phyloP scores from a whole-genome alignment of 768 basidiomycete genomes.

The Russula dissimulans region DNA sequence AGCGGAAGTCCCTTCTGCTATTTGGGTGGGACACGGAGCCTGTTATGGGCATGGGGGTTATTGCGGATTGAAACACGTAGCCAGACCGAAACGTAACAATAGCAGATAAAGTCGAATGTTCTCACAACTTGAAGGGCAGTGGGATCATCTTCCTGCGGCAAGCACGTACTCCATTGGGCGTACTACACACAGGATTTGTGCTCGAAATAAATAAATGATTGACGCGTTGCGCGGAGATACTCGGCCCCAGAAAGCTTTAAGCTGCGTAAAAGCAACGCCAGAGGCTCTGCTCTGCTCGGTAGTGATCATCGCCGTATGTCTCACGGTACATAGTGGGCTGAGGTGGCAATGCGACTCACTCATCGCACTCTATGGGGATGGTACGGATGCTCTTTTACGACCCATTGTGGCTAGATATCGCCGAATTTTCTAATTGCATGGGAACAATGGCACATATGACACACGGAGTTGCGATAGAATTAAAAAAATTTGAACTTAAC shows the following conservation, averaged over 20 bases:
- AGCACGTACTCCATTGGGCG: too few relatives aligned
- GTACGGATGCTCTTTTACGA: neutral
- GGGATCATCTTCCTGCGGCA: too few relatives aligned
- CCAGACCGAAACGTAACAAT: too few relatives aligned
- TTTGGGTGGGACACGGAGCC: constrained; percentile 94
- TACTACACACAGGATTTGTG: too few relatives aligned
- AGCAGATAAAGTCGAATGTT: too few relatives aligned
- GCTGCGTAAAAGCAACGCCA: too few relatives aligned
- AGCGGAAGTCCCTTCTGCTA: constrained; percentile 64
- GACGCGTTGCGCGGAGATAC: neutral
- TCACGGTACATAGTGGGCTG: neutral
- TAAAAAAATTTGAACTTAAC: constrained; percentile 5
- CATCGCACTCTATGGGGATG: neutral
- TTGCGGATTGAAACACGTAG: constrained; percentile 21
- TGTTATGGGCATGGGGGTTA: constrained; percentile 63
- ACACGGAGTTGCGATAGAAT: neutral
- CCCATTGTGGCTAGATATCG: neutral
- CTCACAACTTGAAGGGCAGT: too few relatives aligned
- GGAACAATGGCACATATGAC: neutral
- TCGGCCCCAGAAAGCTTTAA: neutral
- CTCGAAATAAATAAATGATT: too few relatives aligned
- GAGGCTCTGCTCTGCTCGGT: neutral
- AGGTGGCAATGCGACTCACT: neutral
- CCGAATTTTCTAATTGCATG: neutral
- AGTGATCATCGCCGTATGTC: neutral